Evolutionary conservation across 768 basidiomycete species (phyloP).

Genomic region (Lactarius quietus): DNA sequence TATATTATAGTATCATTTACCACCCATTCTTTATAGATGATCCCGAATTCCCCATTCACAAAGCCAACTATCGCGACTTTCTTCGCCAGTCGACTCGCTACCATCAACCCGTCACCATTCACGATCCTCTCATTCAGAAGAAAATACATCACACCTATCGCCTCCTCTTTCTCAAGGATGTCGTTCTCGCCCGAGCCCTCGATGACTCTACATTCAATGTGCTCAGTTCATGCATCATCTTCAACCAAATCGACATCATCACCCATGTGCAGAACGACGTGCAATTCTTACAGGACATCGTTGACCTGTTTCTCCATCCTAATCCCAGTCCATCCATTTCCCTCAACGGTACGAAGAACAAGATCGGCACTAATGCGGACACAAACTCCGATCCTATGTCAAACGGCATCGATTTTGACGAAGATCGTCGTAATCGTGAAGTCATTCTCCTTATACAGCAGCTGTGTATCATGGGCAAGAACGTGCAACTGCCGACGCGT

Average conservation of each 20-base stretch:
- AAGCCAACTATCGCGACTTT: slow-evolving; percentile 96
- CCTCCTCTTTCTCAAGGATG: slow-evolving; percentile 95
- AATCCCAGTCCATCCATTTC: slow-evolving; percentile 31
- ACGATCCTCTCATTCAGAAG: slow-evolving; percentile 65
- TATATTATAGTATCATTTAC: slow-evolving; percentile 13
- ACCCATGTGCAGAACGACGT: slow-evolving; percentile 79
- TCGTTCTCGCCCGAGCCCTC: slow-evolving; percentile 89
- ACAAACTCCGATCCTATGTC: slow-evolving; percentile 6
- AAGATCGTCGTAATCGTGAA: slow-evolving; percentile 52
- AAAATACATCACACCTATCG: slow-evolving; percentile 98
- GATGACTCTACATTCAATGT: slow-evolving; percentile 98
- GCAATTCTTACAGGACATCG: slow-evolving; percentile 71
- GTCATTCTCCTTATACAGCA: slow-evolving; percentile 89
- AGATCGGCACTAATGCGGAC: slow-evolving; percentile 28
- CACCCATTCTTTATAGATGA: slow-evolving; percentile 59
- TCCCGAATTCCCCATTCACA: slow-evolving; percentile 93
- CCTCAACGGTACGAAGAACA: slow-evolving; percentile 31
- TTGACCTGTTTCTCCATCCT: slow-evolving; percentile 56
- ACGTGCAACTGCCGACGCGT: slow-evolving; percentile 85
- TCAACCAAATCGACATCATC: slow-evolving; percentile 99
- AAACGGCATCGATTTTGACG: slow-evolving; percentile 26
- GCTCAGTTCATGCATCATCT: slow-evolving; percentile 95
- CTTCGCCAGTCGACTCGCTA: slow-evolving; percentile 78
- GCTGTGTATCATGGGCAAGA: slow-evolving; percentile 93
- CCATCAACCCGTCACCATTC: slow-evolving; percentile 84